These are phyloP conservation scores for Penicillium italicum DNA, from an alignment of 2,329 filamentous ascomycete genomes.

Conservation along the genomic window DNA sequence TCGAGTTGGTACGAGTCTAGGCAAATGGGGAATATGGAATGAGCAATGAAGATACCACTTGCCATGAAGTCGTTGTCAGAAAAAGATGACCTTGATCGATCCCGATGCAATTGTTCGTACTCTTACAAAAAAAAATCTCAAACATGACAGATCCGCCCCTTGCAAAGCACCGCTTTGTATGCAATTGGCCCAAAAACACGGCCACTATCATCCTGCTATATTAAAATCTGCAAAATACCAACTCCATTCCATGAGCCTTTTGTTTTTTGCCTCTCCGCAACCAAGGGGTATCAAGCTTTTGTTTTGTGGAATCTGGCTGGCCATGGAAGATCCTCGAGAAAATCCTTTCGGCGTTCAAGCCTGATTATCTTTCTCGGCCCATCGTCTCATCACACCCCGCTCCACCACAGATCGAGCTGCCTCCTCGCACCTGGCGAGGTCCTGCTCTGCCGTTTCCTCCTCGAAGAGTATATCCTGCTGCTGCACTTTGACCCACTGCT, in stretches of 20 bases:
- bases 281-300: slow-evolving; percentile 29
- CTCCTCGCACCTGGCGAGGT: slow-evolving; percentile 39
- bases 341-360: background rate
- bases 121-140: slow-evolving; percentile 13
- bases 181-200: slow-evolving; percentile 8
- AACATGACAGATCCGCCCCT: slow-evolving; percentile 8
- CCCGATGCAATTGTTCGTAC: slow-evolving; percentile 13
- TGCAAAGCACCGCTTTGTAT: slow-evolving; percentile 24
- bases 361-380: slow-evolving; percentile 34
- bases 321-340: background rate
- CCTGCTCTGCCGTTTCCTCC: slow-evolving; percentile 38
- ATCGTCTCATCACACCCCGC: slow-evolving; percentile 43
- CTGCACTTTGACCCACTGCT: slow-evolving; percentile 47
- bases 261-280: slow-evolving; percentile 13
- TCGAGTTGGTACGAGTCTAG: slow-evolving; percentile 32
- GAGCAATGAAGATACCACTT: background rate
- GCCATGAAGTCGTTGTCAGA: background rate
- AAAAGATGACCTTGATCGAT: slow-evolving; percentile 6
- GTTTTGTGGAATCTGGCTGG: slow-evolving; percentile 1
- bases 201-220: background rate
- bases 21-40: slow-evolving; percentile 37
- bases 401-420: slow-evolving; percentile 44
- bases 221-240: slow-evolving; percentile 16
- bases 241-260: slow-evolving; percentile 26
- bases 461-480: slow-evolving; percentile 46